Evolutionary conservation across 2,329 filamentous ascomycete species (phyloP).

Genomic region (Escovopsis sp.): DNA sequence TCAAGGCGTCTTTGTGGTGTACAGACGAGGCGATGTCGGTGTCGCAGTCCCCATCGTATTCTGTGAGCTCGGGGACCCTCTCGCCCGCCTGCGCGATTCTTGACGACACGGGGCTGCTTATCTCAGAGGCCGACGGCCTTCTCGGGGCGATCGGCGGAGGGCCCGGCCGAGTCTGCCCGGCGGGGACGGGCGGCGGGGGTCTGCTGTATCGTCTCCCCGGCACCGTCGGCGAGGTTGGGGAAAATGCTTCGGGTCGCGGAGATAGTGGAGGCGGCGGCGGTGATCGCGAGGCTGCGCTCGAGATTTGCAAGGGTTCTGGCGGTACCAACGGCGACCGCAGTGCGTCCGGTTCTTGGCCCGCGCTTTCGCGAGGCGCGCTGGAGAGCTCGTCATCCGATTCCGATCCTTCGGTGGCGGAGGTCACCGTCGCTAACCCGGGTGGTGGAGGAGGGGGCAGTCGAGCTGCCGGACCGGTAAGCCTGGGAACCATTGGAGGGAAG

Average conservation of each 20-base stretch:
- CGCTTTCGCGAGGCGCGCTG: constrained; percentile 25
- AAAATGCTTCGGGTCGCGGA: constrained; percentile 23
- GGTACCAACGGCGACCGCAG: constrained; percentile 27
- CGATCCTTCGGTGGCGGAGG: constrained; percentile 61
- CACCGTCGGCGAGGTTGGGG: constrained; percentile 27
- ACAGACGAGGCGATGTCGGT: constrained; percentile 90
- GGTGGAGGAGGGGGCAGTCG: constrained; percentile 44
- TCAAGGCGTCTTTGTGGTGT: constrained; percentile 87
- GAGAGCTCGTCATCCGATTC: constrained; percentile 83
- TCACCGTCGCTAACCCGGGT: constrained; percentile 33
- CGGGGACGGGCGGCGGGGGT: constrained; percentile 45
- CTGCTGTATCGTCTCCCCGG: constrained; percentile 40
- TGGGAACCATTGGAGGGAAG: constrained; percentile 3
- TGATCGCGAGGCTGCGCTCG: constrained; percentile 15
- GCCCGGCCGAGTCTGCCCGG: constrained; percentile 44
- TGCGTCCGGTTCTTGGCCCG: constrained; percentile 24
- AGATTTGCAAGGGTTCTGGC: constrained; percentile 16
- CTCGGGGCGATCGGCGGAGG: constrained; percentile 42
- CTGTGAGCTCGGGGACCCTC: constrained; percentile 63
- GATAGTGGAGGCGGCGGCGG: constrained; percentile 15
- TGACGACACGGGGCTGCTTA: constrained; percentile 26
- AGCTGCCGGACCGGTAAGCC: constrained; percentile 28
- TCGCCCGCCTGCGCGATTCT: constrained; percentile 34
- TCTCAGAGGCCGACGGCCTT: constrained; percentile 44
- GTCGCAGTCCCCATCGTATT: constrained; percentile 96